Base-by-base conservation (phyloP, 2,329 filamentous ascomycete species). In the Davidsoniella eucalypti region DNA sequence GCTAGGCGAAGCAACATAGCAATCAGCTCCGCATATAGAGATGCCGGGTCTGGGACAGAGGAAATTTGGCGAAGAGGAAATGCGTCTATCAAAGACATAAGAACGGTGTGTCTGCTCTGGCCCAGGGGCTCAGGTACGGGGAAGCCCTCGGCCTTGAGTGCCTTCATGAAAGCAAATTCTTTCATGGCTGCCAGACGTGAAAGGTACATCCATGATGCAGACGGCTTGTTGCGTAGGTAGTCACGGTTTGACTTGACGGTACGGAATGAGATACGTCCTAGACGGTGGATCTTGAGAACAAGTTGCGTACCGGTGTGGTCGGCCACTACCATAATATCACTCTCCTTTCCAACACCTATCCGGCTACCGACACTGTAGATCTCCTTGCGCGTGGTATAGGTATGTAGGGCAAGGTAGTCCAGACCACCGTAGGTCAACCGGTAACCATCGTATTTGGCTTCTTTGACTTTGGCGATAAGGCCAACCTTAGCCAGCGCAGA, bases 181-280 rank as follows among this genome's bases (percentile, higher is more conserved):
- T 93, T 94, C 71, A 92, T 79, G 10, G 92, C 92, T 6, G 93
- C 88, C 36, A 98, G 73, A 39, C 87, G 76, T 10, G 86, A 94
- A 65, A 98, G 86, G 64, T 98, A 95, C 88, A 96, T 95, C 92
- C 92, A 98, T 40, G 85, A 92, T 4, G 80, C 87, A 14, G 82
- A 82, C 16, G 66, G 74, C 52, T 82, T 76, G 58, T 92, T 87
- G 57, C 84, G 82, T 50, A 96, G 78, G 65, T 98, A 98, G 66
- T 98, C 92, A 57, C 92, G 78, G 68, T 96, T 96, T 25, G 84
- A 81, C 67, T 94, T 94, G 61, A 98, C 90, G 38, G 87, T 88
- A 58, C 93, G 84, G 70, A 98, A 98, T 29, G 88, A 95, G 59
- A 98, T 94, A 59, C 92, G 82, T 43, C 92, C 92, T 3, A 98